A percentile compares a stretch with the other conserved stretches of the same genome.
These are phyloP conservation scores for Suillus spraguei DNA, from an alignment of 768 basidiomycete genomes.

Conservation along the genomic window DNA sequence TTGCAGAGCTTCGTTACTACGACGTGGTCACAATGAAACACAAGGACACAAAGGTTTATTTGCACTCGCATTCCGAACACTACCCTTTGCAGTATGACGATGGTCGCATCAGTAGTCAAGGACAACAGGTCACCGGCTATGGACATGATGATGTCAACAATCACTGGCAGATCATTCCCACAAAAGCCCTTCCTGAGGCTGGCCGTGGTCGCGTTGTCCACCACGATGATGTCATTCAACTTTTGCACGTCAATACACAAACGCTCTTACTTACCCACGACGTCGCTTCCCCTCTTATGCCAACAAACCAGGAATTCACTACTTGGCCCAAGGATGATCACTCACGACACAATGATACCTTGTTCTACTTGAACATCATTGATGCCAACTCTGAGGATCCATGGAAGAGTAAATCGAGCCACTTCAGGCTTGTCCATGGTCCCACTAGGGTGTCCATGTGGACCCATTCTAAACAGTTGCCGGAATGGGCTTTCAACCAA, in stretches of 20 bases:
- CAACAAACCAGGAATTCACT: slow-evolving; percentile 98
- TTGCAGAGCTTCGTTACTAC: slow-evolving; percentile 87
- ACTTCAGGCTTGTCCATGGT: slow-evolving; percentile 89
- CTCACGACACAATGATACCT: slow-evolving; percentile 81
- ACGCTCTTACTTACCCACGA: slow-evolving; percentile 90
- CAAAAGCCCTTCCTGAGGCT: slow-evolving; percentile 91
- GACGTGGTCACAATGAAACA: slow-evolving; percentile 88
- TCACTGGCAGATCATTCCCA: slow-evolving; percentile 93
- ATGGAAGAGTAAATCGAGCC: slow-evolving; percentile 92
- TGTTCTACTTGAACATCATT: slow-evolving; percentile 76
- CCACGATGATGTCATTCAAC: slow-evolving; percentile 85
- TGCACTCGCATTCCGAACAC: slow-evolving; percentile 90
- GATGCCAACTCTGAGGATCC: slow-evolving; percentile 78
- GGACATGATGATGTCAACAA: slow-evolving; percentile 95
- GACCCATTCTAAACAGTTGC: slow-evolving; percentile 84
- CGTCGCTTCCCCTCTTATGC: slow-evolving; percentile 95
- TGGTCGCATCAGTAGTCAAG: slow-evolving; percentile 93
- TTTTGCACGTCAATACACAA: slow-evolving; percentile 86
- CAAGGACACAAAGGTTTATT: slow-evolving; percentile 89
- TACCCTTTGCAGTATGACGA: slow-evolving; percentile 97
- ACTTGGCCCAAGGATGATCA: slow-evolving; percentile 84
- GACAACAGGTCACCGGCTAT: slow-evolving; percentile 96
- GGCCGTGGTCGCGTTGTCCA: slow-evolving; percentile 93
- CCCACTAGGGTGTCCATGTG: slow-evolving; percentile 92
- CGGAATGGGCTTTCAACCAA: slow-evolving; percentile 97